Evolutionary conservation across 371 early-diverging fungal genomes (phyloP), one percentile per base, ranked within the genome.

Genomic region (Saksenaea vasiformis): DNA sequence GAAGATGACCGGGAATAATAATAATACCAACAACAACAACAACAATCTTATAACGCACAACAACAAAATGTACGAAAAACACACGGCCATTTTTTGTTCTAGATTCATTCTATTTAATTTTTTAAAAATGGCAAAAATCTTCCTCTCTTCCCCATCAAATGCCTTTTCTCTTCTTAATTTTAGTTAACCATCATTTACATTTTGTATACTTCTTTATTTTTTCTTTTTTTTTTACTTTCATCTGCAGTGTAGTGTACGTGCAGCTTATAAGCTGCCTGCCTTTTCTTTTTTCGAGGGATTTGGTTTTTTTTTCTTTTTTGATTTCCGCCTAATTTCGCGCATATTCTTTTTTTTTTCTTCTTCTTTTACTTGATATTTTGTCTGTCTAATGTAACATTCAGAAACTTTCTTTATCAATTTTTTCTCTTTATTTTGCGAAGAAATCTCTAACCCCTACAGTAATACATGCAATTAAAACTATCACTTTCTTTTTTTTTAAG

Each of bases 1-100:
- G 77, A 78, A 58, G 73, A 75, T 19, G 63, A 65, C 2, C 17
- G 51, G 22, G 51, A 41, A 41, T 14, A 47, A 22, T 47, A 47
- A 44, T 14, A 19, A 10, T n/a, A n/a, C 11, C 10, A 14, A 44
- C 14, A n/a, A 34, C 54, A 17, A 54, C 54, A 2, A 54, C 54
- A 28, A 17, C 54, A 54, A 10, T 13, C 36, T 7, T 28, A 34
- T 28, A 28, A 53, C 54, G 28, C 54, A 28, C 26, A 53, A 53
- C 22, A 53, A 3, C 8, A 55, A 31, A 31, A 55, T 31, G 56
- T n/a, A 55, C 56, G 14, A 10, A 15, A 27, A 55, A 27, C 51
- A 47, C n/a, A 47, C 51, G 10, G 8, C 51, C n/a, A 22, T 47
- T n/a, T 44, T 44, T 47, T 47, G n/a, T 47, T 47, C 51, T 47